These are phyloP conservation scores for Phytophthora crassamura DNA, from an alignment of 352 stramenopile species.

Conservation along the genomic window DNA sequence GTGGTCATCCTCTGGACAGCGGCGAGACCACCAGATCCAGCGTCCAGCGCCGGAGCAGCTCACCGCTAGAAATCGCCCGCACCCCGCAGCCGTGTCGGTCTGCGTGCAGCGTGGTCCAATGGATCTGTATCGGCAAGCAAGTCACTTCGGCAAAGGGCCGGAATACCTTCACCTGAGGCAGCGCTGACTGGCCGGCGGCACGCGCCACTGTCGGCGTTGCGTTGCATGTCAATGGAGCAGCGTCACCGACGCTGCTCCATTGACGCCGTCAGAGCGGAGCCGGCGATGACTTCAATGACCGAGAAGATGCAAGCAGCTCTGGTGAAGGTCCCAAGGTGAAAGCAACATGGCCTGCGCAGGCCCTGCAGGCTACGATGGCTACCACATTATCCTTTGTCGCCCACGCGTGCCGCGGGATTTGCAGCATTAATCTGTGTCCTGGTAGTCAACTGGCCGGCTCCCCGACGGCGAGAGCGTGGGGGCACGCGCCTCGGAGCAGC, in stretches of 20 bases:
- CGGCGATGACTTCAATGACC: background rate
- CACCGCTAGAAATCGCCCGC: too few species aligned
- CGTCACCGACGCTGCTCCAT: too few species aligned
- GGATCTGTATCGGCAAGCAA: background rate
- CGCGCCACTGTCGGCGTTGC: background rate
- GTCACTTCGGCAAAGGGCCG: constrained; percentile 8
- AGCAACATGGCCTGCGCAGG: too few species aligned
- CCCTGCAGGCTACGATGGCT: too few species aligned
- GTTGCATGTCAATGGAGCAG: constrained; percentile 13
- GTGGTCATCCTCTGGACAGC: too few species aligned
- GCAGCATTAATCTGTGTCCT: constrained; percentile 19
- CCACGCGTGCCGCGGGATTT: constrained; percentile 12
- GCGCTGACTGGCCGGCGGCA: constrained; percentile 21
- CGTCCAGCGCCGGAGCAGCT: too few species aligned
- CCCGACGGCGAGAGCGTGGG: constrained; percentile 10
- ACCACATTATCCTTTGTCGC: too few species aligned
- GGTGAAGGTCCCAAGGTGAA: background rate
- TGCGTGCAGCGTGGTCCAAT: constrained; percentile 5
- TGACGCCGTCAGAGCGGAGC: constrained; percentile 3
- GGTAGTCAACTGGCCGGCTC: too few species aligned
- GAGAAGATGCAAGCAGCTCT: constrained; percentile 20
- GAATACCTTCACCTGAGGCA: background rate
- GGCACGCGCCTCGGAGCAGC: constrained; percentile 15
- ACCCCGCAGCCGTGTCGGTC: background rate
- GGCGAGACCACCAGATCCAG: too few species aligned